Base-by-base conservation (phyloP, 352 stramenopile genomes). In the Pythium chondricola region DNA sequence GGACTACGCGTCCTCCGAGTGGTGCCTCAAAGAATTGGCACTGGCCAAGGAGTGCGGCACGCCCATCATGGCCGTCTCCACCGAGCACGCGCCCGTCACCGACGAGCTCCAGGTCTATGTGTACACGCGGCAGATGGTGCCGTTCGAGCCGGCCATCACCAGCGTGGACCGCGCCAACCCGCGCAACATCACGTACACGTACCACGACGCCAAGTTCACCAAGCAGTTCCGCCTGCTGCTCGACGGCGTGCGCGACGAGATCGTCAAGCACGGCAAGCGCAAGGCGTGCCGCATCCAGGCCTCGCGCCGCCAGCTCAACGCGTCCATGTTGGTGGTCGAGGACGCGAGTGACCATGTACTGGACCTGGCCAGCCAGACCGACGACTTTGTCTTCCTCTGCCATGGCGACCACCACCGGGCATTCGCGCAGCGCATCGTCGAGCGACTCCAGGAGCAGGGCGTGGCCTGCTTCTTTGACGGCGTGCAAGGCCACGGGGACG, bases 61-160 rank as follows among this genome's bases (percentile, higher is more conserved):
- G 46, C 75, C 74, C 6, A 87, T 88, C 39, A 73, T 88, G 30
- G 75, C 80, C 8, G 62, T 86, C 1, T 89, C 75, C 16, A 72
- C 75, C 0, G 78, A 92, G 48, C 61, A 59, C 45, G 71, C 61
- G 6, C 31, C 55, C 3, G 67, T 89, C 20, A 79, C 67, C 11
- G 76, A 89, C 10, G 77, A 92, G 43, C 70, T 92, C 58, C 77
- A 92, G 44, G 77, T 88, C 54, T 92, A 92, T 60, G 67, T 92
- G 21, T 88, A 88, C 63, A 88, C 81, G 26, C 75, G 81, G 3
- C 77, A 89, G 52, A 89, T 92, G 58, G 70, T 92, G 25, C 78
- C 80, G 29, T 92, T 92, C 41, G 76, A 89, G 61, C 61, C 67
- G 10, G 61, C 76, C 11, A 88, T 92, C 58, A 70, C 63, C n/a